Evolutionary conservation across 176 grass and related monocot species (phyloP).

Genomic region (barley (Hordeum vulgare)): DNA sequence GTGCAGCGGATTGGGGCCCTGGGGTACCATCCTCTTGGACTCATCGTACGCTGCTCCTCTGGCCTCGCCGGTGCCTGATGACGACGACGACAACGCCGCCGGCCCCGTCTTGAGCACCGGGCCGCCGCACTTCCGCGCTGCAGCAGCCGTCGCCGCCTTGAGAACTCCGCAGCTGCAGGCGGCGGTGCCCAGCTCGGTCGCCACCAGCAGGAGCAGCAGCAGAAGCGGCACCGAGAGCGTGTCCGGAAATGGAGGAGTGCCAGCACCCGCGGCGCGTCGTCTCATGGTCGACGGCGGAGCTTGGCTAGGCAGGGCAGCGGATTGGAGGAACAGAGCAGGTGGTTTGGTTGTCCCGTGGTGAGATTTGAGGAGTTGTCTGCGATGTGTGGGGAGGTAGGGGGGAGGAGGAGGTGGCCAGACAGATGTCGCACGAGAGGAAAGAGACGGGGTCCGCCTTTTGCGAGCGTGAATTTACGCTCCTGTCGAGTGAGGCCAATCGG

Average conservation of each 20-base stretch:
- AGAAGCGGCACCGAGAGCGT: constrained; percentile 13
- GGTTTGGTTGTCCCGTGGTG: background rate
- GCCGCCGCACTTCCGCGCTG: background rate
- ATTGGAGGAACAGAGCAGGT: background rate
- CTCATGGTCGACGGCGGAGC: constrained; percentile 21
- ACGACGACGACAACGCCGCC: background rate
- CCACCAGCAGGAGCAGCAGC: background rate
- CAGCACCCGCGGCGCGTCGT: background rate
- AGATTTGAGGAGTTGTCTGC: background rate
- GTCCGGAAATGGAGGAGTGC: background rate
- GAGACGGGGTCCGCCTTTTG: background rate
- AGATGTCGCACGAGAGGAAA: background rate
- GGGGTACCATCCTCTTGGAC: constrained; percentile 44
- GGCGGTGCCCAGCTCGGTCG: constrained; percentile 13
- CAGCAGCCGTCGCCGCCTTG: background rate
- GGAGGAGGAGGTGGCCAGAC: background rate
- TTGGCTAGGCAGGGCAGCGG: background rate
- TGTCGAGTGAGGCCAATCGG: constrained; percentile 1
- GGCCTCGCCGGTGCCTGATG: background rate
- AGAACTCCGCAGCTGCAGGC: constrained; percentile 14
- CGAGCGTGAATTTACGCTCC: constrained; percentile 13
- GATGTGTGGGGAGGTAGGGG: background rate
- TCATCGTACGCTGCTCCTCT: constrained; percentile 2
- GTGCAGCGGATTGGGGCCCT: constrained; percentile 53
- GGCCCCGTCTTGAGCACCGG: background rate